Percentiles rank a stretch among this genome's conserved stretches.
phyloP scores from a whole-genome alignment of 2,329 filamentous ascomycete genomes.

The Paraphaeosphaeria sporulosa region DNA sequence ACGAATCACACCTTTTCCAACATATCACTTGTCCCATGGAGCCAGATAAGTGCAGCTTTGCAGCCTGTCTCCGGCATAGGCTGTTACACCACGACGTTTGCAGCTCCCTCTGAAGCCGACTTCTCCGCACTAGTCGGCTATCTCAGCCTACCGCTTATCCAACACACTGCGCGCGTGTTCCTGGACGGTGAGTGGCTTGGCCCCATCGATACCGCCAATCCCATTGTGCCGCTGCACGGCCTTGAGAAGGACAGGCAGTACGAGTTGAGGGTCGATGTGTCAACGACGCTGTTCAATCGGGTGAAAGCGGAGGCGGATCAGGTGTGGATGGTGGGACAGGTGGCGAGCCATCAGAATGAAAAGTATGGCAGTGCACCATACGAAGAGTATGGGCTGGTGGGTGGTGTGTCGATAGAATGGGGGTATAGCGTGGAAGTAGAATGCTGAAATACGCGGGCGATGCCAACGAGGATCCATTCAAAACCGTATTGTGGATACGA shows the following conservation, averaged over 20 bases:
- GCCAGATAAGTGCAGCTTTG: slow-evolving; percentile 26
- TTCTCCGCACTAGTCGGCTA: slow-evolving; percentile 26
- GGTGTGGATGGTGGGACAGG: slow-evolving; percentile 18
- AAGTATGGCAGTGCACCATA: slow-evolving; percentile 5
- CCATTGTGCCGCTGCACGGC: slow-evolving; percentile 33
- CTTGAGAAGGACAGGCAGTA: slow-evolving; percentile 20
- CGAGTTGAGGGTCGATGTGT: slow-evolving; percentile 31
- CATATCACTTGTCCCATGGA: slow-evolving; percentile 46
- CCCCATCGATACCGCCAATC: slow-evolving; percentile 40
- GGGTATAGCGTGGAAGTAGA: slow-evolving; percentile 1
- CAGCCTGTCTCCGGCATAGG: slow-evolving; percentile 44
- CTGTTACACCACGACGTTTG: slow-evolving; percentile 45
- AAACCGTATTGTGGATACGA: too few species aligned
- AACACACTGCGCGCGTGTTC: slow-evolving; percentile 37
- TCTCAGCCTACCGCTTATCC: slow-evolving; percentile 36
- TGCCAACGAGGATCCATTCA: too few species aligned
- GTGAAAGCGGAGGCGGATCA: slow-evolving; percentile 24
- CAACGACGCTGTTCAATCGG: slow-evolving; percentile 42
- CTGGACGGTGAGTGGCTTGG: slow-evolving; percentile 39
- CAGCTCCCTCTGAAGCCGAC: slow-evolving; percentile 24
- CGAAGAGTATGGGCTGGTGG: slow-evolving; percentile 12
- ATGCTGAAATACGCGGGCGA: background rate
- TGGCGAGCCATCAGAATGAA: background rate
- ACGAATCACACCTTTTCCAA: slow-evolving; percentile 30
- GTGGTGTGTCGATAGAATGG: slow-evolving; percentile 1